phyloP scores from a whole-genome alignment of 116 monocot species.

The Posidonia oceanica region DNA sequence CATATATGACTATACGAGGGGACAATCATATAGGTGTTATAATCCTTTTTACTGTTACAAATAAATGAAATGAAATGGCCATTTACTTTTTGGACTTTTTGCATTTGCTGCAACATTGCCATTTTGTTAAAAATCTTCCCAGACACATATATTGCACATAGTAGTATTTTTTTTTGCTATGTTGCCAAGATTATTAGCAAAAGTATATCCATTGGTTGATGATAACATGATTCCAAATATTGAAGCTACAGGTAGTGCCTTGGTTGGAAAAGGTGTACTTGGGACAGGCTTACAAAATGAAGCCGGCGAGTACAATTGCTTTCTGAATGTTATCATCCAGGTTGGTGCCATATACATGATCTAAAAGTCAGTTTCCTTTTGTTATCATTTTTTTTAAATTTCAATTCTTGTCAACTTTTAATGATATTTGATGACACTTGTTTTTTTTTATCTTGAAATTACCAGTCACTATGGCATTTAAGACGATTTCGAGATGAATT shows the following conservation, averaged over 20 bases:
- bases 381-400: neutral
- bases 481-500: slow-evolving; percentile 68
- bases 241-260: slow-evolving; percentile 16
- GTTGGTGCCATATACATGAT: slow-evolving; percentile 17
- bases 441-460: neutral
- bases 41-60: too few species aligned
- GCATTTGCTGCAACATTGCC: too few species aligned
- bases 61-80: neutral
- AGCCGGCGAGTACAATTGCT: slow-evolving; percentile 95
- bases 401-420: neutral
- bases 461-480: slow-evolving; percentile 92
- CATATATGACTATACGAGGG: too few species aligned
- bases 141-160: slow-evolving; percentile 33
- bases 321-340: slow-evolving; percentile 96
- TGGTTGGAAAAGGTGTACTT: slow-evolving; percentile 23
- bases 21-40: too few species aligned
- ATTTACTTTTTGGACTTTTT: too few species aligned
- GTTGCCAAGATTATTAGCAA: slow-evolving; percentile 10
- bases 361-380: neutral
- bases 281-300: slow-evolving; percentile 83
- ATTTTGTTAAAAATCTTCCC: slow-evolving; percentile 6
- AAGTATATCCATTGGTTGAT: slow-evolving; percentile 10
- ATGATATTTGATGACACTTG: neutral
- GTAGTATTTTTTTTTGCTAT: slow-evolving; percentile 8
- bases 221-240: slow-evolving; percentile 5